phyloP scores from a whole-genome alignment of 768 basidiomycete genomes.

The Phaeolepiota aurea region DNA sequence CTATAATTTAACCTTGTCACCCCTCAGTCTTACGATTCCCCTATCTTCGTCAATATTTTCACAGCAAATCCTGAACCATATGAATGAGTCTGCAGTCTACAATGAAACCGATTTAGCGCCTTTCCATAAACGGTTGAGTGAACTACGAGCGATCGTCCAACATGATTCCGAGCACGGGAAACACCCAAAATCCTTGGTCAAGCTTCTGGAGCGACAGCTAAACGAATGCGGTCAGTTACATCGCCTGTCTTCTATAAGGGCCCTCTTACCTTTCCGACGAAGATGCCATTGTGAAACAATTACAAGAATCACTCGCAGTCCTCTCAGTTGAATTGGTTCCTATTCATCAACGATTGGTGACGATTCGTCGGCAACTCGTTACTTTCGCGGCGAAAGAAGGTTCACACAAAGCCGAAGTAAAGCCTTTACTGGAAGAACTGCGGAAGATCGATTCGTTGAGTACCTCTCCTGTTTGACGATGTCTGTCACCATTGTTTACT shows the following conservation, averaged over 20 bases:
- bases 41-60: too few species aligned
- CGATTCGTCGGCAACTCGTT: slow-evolving; percentile 81
- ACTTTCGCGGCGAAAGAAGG: slow-evolving; percentile 84
- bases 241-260: background rate
- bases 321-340: slow-evolving; percentile 88
- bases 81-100: slow-evolving; percentile 94
- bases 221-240: slow-evolving; percentile 76
- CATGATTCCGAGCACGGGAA: slow-evolving; percentile 74
- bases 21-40: background rate
- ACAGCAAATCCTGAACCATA: slow-evolving; percentile 90
- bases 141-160: slow-evolving; percentile 81
- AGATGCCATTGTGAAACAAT: slow-evolving; percentile 70
- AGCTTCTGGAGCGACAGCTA: slow-evolving; percentile 83
- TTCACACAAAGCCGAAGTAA: slow-evolving; percentile 78
- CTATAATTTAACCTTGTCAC: background rate
- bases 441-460: slow-evolving; percentile 95
- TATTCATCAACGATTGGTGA: slow-evolving; percentile 83
- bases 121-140: slow-evolving; percentile 73
- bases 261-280: background rate
- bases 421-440: slow-evolving; percentile 86
- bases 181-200: slow-evolving; percentile 82
- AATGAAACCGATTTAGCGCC: slow-evolving; percentile 87
- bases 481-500: slow-evolving; percentile 20
- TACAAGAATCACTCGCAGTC: slow-evolving; percentile 82
- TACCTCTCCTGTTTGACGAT: slow-evolving; percentile 27